Base-by-base conservation (phyloP, 2,329 filamentous ascomycete species). In the Bertia moriformis region DNA sequence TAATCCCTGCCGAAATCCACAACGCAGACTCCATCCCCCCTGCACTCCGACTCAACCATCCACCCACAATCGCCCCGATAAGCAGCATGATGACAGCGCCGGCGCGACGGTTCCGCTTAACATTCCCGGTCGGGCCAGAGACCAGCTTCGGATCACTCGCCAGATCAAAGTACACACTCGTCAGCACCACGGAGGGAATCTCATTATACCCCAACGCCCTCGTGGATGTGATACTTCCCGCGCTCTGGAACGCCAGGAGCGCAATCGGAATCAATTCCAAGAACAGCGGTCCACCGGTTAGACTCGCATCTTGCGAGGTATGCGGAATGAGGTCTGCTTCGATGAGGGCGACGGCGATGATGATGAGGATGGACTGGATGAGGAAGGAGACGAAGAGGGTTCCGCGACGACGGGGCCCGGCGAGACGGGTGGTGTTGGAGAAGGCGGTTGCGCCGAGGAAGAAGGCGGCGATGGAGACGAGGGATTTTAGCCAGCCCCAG, bases 141-240 rank as follows among this genome's bases (percentile, higher is more conserved):
- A 69, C 57, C 12, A 71, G 50, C 27, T 61, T 54, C 3, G 62
- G 62, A 47, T 73, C 69, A 14, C 62, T 65, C 47, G 68, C 59
- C 18, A 73, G 46, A 46, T 72, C 69, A 48, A 63, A 69, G 47
- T 71, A 69, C 29, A 69, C 53, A 41, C 62, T 67, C n/a, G 69
- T 73, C 29, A 72, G 49, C 7, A 73, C 69, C 37, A 65, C 68
- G 1, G 69, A 67, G 1, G 69, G 69, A 35, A 73, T 54, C 50
- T 72, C 69, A 40, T 65, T 66, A 46, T 65, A 67, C 5, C 66
- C 66, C 15, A 73, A 54, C 12, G 61, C 51, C 14, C 69, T 58
- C 24, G 61, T 66, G 24, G 57, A 57, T 15, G 67, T 66, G 42
- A 72, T 71, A 50, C 72, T 67, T 32, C 68, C 67, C 3, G 66